These are phyloP conservation scores for Podila verticillata DNA, from an alignment of 192 early-diverging fungal species.

Conservation along the genomic window DNA sequence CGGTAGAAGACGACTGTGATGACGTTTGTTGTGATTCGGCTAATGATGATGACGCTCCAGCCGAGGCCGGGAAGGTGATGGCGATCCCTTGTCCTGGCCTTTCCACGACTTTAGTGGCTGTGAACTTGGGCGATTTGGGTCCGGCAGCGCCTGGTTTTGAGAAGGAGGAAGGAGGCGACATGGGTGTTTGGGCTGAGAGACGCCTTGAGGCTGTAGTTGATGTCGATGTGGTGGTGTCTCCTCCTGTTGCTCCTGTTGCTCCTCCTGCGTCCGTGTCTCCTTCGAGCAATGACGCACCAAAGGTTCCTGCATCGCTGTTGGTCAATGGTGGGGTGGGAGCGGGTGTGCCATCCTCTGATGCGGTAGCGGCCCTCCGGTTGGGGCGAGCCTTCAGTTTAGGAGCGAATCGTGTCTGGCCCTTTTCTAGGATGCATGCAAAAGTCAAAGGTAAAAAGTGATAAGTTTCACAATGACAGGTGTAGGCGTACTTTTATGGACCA, in stretches of 20 bases:
- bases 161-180: neutral
- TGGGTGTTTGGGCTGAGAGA: slow-evolving; percentile 13
- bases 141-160: neutral
- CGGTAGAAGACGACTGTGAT: neutral
- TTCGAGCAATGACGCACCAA: slow-evolving; percentile 19
- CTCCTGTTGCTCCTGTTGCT: neutral
- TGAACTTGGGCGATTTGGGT: slow-evolving; percentile 11
- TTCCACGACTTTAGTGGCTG: neutral
- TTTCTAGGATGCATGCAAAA: slow-evolving; percentile 17
- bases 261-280: slow-evolving; percentile 5
- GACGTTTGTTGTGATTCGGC: neutral
- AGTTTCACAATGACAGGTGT: neutral
- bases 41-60: neutral
- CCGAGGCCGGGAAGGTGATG: neutral
- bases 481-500: neutral
- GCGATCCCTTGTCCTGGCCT: slow-evolving; percentile 2
- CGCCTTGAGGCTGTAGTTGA: slow-evolving; percentile 13
- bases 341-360: slow-evolving; percentile 40
- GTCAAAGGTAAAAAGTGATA: neutral
- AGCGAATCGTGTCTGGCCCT: slow-evolving; percentile 38
- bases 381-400: slow-evolving; percentile 45
- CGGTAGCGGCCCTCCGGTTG: slow-evolving; percentile 11
- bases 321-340: slow-evolving; percentile 19
- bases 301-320: slow-evolving; percentile 10
- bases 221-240: neutral